Evolutionary conservation across 139 green algal genomes (phyloP).

Genomic region (Coelastrella sp.): DNA sequence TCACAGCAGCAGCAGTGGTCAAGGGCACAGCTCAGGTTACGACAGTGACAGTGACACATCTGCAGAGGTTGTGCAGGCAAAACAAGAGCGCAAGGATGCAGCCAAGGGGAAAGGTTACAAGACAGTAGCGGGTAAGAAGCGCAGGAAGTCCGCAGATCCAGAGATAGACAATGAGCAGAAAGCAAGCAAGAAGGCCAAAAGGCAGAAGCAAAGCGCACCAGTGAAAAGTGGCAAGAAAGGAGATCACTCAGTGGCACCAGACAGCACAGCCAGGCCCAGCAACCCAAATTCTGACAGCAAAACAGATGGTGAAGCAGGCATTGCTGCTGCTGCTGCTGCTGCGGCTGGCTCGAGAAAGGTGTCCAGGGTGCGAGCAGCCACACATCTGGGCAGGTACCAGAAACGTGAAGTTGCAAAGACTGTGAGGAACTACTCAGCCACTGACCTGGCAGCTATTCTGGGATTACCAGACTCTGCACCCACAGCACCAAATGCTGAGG

Average conservation of each 20-base stretch:
- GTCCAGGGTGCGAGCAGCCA: slow-evolving; percentile 51
- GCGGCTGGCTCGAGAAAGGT: not conserved
- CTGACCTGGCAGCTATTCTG: slow-evolving; percentile 86
- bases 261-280: not conserved
- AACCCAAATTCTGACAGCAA: slow-evolving; percentile 42
- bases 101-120: not conserved
- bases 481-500: not conserved
- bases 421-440: slow-evolving; percentile 78
- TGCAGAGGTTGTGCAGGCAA: slow-evolving; percentile 15
- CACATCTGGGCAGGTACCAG: slow-evolving; percentile 77
- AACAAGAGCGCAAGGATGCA: not conserved
- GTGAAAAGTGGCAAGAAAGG: slow-evolving; percentile 2
- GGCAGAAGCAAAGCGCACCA: slow-evolving; percentile 15
- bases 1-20: slow-evolving; percentile 20
- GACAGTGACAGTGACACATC: slow-evolving; percentile 50
- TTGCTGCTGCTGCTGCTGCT: not conserved
- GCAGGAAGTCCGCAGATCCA: slow-evolving; percentile 18
- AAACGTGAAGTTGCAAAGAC: slow-evolving; percentile 76
- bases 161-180: not conserved
- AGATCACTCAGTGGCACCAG: not conserved
- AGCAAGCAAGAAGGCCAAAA: slow-evolving; percentile 5
- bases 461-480: slow-evolving; percentile 50
- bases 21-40: slow-evolving; percentile 26
- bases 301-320: slow-evolving; percentile 35
- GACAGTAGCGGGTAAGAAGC: slow-evolving; percentile 28